Base-by-base conservation (phyloP, 306 rosid species). In the Pterocarpus santalinus region DNA sequence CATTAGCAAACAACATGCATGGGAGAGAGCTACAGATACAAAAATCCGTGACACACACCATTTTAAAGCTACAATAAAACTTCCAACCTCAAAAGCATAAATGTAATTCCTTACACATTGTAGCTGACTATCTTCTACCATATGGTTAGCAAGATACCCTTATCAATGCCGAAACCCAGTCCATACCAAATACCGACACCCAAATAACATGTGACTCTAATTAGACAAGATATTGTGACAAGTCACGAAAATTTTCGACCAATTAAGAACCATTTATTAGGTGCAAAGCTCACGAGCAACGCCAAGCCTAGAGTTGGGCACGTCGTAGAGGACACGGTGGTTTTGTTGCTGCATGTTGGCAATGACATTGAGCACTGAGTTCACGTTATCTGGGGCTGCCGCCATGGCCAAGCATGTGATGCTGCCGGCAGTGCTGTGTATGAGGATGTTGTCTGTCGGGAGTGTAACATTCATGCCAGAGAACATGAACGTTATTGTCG, bases 281-380 rank as follows among this genome's bases (percentile, higher is more conserved):
- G 94, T 88, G 90, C 99, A 96, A 28, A 38, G 39, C 71, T 96
- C 98, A 60, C 98, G 98, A 77, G 94, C 86, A 43, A 96, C 90
- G 0, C 99, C 99, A 0, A 96, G 78, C 67, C 98, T 90, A 0
- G 96, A 89, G 70, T 96, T 96, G 38, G 99, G 99, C 16, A 92
- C 70, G 14, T 96, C 99, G 44, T 67, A 91, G 43, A 96, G 87
- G 16, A 91, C 78, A 34, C 99, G 94, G 73, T 93, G 99, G 85
- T 96, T 96, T 46, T 93, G 98, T 47, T 96, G 99, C 75, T 96
- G 99, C 96, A 96, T 86, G 76, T 86, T 96, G 69, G 99, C 99
- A 4, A 96, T 93, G 67, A 96, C 98, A 17, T 93, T 96, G 5
- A 95, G 83, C 65, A 92, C 99, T 0, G 98, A 95, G 89, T 93